Evolutionary conservation across 768 basidiomycete genomes (phyloP).

Genomic region (Suillus hirtellus): DNA sequence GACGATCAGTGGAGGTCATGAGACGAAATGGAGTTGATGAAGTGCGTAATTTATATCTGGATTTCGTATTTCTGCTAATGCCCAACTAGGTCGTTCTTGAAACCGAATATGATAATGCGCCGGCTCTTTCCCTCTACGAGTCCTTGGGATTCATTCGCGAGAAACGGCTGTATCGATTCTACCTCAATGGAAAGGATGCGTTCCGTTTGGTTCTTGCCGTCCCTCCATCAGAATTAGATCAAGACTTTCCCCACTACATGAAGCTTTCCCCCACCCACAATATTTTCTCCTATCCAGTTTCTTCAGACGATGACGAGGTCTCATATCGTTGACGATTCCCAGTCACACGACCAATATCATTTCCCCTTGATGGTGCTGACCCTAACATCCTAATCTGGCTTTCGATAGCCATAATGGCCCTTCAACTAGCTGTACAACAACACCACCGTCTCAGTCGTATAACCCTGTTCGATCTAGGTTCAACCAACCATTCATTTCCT

Average conservation of each 20-base stretch:
- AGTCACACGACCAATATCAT: constrained; percentile 8
- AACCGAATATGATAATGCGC: constrained; percentile 91
- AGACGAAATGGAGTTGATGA: constrained; percentile 80
- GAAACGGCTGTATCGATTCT: constrained; percentile 93
- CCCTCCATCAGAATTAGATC: constrained; percentile 36
- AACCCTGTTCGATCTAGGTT: constrained; percentile 3
- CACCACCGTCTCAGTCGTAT: constrained; percentile 2
- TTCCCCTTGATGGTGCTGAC: not conserved
- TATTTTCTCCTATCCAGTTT: constrained; percentile 24
- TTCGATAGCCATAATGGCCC: constrained; percentile 4
- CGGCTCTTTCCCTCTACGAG: constrained; percentile 87
- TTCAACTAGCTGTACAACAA: constrained; percentile 1
- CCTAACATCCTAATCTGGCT: constrained; percentile 4
- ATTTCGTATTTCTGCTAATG: constrained; percentile 8
- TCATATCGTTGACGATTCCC: constrained; percentile 3
- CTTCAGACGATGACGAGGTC: constrained; percentile 29
- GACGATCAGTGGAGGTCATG: constrained; percentile 84
- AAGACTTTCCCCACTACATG: constrained; percentile 15
- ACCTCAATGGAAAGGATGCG: constrained; percentile 96
- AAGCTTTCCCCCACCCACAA: constrained; percentile 18
- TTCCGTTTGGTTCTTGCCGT: constrained; percentile 77
- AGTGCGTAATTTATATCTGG: constrained; percentile 49
- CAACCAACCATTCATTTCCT: not conserved
- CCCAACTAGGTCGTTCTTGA: constrained; percentile 80
- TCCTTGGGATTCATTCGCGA: constrained; percentile 94